Evolutionary conservation across 2,329 filamentous ascomycete genomes (phyloP).

Genomic region (Exophiala sp.): DNA sequence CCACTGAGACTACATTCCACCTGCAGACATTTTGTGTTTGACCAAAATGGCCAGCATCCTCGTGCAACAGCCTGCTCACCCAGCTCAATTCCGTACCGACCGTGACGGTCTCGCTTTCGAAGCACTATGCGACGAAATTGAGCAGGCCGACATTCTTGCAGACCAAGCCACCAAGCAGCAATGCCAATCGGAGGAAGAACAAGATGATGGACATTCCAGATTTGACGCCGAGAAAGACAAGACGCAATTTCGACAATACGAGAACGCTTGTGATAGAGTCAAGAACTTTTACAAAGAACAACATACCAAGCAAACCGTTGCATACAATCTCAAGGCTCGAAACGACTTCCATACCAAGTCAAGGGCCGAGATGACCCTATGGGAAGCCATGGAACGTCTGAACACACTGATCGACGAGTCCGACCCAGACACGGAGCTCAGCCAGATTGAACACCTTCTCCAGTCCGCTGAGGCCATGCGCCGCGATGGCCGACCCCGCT

Average conservation of each 20-base stretch:
- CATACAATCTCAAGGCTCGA: constrained; percentile 80
- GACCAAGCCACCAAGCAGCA: constrained; percentile 49
- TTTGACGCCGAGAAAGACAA: constrained; percentile 77
- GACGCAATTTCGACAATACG: constrained; percentile 75
- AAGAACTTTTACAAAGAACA: constrained; percentile 80
- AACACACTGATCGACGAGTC: constrained; percentile 88
- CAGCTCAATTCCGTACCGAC: constrained; percentile 33
- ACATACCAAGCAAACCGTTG: constrained; percentile 55
- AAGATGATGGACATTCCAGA: constrained; percentile 53
- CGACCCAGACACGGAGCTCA: constrained; percentile 82
- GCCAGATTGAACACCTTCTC: constrained; percentile 84
- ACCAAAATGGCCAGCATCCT: constrained; percentile 20
- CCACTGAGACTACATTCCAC: no score
- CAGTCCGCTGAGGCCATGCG: constrained; percentile 88
- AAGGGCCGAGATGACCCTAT: constrained; percentile 75
- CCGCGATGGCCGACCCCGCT: constrained; percentile 58
- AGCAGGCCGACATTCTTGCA: constrained; percentile 59
- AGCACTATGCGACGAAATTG: constrained; percentile 57
- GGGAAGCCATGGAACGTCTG: constrained; percentile 89
- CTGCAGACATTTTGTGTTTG: no score
- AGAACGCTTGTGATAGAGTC: constrained; percentile 76
- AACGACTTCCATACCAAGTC: constrained; percentile 65
- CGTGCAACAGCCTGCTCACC: constrained; percentile 18
- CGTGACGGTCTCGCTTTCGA: constrained; percentile 58
- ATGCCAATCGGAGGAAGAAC: constrained; percentile 31